Evolutionary conservation across 192 early-diverging fungal species (phyloP), one percentile per base, ranked within the genome.

Genomic region (Umbelopsis isabellina): DNA sequence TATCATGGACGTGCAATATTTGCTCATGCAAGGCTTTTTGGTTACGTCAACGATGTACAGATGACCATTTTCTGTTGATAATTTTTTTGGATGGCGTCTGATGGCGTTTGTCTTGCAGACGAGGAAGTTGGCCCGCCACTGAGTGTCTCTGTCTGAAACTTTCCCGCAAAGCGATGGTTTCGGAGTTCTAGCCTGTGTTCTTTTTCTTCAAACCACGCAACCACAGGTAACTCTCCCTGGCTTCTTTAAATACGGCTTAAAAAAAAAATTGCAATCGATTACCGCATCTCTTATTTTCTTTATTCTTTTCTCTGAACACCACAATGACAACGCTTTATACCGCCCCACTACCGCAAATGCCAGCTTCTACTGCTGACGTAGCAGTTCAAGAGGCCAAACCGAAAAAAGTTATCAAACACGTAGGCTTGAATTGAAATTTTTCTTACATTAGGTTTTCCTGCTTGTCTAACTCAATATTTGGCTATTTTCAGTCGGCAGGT

Each of bases 401-500:
- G 15, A 61, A 61, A 15, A 61, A 61, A 30, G 11, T 16, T 18
- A 33, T 61, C 27, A 61, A 61, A 12, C 55, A 61, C 30, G 55
- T 61, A 35, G 0, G 55, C 30, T 18, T 30, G 21, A 1, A 12
- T 61, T 33, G 11, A 23, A 13, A 35, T 27, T 61, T 11, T 61
- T 4, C 13, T 4, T 35, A 2, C 13, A 27, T 7, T 15, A 35
- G 15, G 3, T 25, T 35, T 30, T 35, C 1, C 30, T 2, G 23
- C 27, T 27, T 13, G 27, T 0, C 37, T 41, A 41, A 41, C 37
- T 58, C 33, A 13, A 61, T 18, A 5, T 16, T 0, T 25, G 8
- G 21, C 22, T 52, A 35, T 15, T 35, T 7, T 33, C 13, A 75
- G 71, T 64, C 65, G 3, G 71, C 73, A 16, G 76, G 76, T 23